A percentile compares a stretch with the other conserved stretches of the same genome.
These are phyloP conservation scores for Malassezia nana DNA, from an alignment of 1,284 basidiomycete genomes.

Conservation along the genomic window DNA sequence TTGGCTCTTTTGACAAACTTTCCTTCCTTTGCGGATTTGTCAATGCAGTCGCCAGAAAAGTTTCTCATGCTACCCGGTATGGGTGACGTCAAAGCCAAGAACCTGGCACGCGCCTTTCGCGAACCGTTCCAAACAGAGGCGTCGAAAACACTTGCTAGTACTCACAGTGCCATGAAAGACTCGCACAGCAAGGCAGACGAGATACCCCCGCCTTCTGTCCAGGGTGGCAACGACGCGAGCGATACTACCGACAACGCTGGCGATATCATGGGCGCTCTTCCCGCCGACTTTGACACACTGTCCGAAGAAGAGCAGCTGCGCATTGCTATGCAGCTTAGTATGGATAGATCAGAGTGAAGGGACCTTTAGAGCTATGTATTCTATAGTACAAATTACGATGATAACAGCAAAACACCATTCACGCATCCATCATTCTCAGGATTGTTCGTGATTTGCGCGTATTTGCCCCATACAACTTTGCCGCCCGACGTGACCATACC, in stretches of 20 bases:
- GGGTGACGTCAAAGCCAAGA: constrained; percentile 81
- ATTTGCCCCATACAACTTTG: constrained; percentile 71
- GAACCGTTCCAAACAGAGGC: constrained; percentile 49
- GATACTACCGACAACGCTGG: too few species aligned
- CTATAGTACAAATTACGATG: constrained; percentile 22
- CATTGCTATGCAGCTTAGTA: constrained; percentile 21
- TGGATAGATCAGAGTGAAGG: constrained; percentile 2
- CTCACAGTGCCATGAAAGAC: too few species aligned
- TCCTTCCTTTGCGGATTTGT: constrained; percentile 14
- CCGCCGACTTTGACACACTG: constrained; percentile 25
- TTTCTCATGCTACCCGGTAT: constrained; percentile 79
- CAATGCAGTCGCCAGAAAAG: constrained; percentile 55
- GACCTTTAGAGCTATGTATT: background rate
- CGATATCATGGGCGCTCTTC: constrained; percentile 11
- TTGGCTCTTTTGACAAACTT: constrained; percentile 84
- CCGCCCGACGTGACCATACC: constrained; percentile 99
- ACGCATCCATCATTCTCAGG: constrained; percentile 46
- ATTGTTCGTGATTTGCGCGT: constrained; percentile 70
- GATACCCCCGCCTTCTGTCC: too few species aligned
- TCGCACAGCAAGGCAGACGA: too few species aligned
- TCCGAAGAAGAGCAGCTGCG: constrained; percentile 25
- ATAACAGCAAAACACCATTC: constrained; percentile 39
- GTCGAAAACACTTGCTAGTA: background rate
- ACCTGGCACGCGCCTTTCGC: constrained; percentile 53
- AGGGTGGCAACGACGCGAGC: too few species aligned